Evolutionary conservation across 176 grass and related monocot genomes (phyloP), one percentile per base, ranked within the genome.

Genomic region (Aegilops longissima): DNA sequence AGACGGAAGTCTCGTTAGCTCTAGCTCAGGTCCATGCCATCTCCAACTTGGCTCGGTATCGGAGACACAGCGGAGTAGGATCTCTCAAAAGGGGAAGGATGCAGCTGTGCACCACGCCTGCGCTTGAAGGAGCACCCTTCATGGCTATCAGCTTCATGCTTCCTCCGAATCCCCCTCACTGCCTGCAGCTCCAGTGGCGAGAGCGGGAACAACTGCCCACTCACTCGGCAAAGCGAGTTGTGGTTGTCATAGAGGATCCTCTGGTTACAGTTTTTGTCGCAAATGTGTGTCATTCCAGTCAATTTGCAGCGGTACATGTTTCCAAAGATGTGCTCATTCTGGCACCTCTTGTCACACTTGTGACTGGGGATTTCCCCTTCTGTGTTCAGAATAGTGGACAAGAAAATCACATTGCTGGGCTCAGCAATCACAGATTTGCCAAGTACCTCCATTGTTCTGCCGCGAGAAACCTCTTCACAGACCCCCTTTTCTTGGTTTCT

Each of bases 11-110:
- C 90, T 81, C 78, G 51, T 86, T 78, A 96, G 80, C 90, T 87
- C 86, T 93, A 98, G 85, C 94, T 94, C 97, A 99, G 95, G 88
- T 99, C 97, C 97, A 99, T 99, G 87, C 97, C 90, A 83, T 99
- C 97, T 84, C 97, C 97, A 82, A 90, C 76, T 87, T 94, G 97
- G 86, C 85, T 96, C 23, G 86, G 88, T 83, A 96, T 94, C 54
- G 90, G 97, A 76, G 94, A 87, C 34, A 93, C 90, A 6, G 89
- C 85, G 36, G 85, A 81, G 76, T 90, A 99, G 76, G 92, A 94
- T 87, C 94, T 93, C 90, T 99, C 97, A 5, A 99, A 96, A 45
- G 94, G 92, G 73, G 97, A 96, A 75, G 92, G 92, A 83, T 92
- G 90, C 66, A 92, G 65, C 61, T 94, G 87, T 49, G 89, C 87